Evolutionary conservation across 108 stramenopile genomes (phyloP).

Genomic region (Seminavis robusta): DNA sequence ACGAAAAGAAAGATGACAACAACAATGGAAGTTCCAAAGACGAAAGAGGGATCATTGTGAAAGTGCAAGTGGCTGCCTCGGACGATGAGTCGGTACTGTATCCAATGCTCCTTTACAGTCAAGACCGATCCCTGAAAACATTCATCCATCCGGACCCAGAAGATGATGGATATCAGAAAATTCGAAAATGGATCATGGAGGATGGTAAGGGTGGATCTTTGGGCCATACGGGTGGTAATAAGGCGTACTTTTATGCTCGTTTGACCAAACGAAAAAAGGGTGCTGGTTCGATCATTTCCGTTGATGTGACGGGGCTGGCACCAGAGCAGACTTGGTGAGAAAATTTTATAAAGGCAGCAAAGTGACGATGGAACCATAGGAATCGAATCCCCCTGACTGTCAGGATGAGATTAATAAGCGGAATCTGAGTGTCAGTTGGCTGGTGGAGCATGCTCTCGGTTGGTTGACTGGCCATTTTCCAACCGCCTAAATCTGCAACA

Average conservation of each 20-base stretch:
- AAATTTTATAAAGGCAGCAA: too few relatives aligned
- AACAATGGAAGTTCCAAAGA: constrained; percentile 17
- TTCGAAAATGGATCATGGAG: constrained; percentile 33
- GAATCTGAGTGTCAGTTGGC: too few relatives aligned
- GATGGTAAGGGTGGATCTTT: constrained; percentile 42
- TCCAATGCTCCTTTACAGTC: constrained; percentile 66
- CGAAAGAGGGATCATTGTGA: constrained; percentile 31
- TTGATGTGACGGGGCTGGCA: constrained; percentile 35
- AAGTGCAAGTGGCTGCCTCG: constrained; percentile 60
- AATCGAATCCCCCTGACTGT: too few relatives aligned
- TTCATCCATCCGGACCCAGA: constrained; percentile 56
- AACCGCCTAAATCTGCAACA: too few relatives aligned
- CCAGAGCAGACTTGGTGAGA: constrained; percentile 44
- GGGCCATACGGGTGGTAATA: constrained; percentile 46
- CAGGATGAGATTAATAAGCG: too few relatives aligned
- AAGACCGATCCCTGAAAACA: constrained; percentile 38
- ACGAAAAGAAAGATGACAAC: constrained; percentile 1
- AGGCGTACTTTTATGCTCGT: constrained; percentile 58
- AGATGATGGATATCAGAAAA: constrained; percentile 53
- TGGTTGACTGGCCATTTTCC: too few relatives aligned
- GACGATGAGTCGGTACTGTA: constrained; percentile 27
- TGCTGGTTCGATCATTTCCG: constrained; percentile 25
- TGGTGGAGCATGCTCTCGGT: too few relatives aligned
- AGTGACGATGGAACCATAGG: too few relatives aligned
- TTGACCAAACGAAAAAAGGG: constrained; percentile 25